These are phyloP conservation scores for Yamadazyma friedrichii DNA, from an alignment of 1,139 yeast genomes.

Conservation along the genomic window DNA sequence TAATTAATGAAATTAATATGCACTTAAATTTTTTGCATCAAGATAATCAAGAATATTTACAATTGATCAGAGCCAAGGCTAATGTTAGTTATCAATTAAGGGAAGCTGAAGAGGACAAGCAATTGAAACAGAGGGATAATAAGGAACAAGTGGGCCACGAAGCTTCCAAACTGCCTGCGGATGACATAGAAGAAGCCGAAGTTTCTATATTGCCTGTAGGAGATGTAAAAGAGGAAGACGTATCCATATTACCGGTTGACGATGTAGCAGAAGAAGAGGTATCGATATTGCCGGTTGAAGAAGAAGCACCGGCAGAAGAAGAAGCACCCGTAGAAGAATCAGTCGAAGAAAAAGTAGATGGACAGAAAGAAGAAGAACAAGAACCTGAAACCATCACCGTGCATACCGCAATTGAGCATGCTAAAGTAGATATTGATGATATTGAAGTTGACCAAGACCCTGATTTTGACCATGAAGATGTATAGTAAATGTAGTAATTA, in stretches of 20 bases:
- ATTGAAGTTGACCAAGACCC: constrained; percentile 13
- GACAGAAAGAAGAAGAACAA: constrained; percentile 6
- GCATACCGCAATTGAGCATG: constrained; percentile 1
- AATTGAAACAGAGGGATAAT: background rate
- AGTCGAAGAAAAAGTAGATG: constrained; percentile 6
- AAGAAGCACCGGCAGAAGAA: too few species aligned
- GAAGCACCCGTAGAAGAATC: constrained; percentile 1
- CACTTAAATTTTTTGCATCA: constrained; percentile 60
- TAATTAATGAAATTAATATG: constrained; percentile 55
- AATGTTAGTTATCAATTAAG: constrained; percentile 76
- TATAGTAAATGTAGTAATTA: constrained; percentile 1
- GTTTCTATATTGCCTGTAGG: background rate
- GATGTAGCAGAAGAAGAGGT: constrained; percentile 4
- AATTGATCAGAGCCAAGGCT: constrained; percentile 75
- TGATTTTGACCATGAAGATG: constrained; percentile 4
- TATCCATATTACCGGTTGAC: constrained; percentile 1
- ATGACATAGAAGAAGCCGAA: background rate
- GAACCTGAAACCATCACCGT: background rate
- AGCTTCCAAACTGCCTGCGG: constrained; percentile 1
- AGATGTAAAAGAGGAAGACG: background rate
- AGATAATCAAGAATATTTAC: constrained; percentile 72
- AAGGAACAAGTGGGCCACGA: background rate
- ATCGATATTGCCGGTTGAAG: background rate
- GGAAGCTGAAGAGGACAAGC: constrained; percentile 34
- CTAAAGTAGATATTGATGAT: constrained; percentile 10